Evolutionary conservation across 805 yeast genomes (phyloP).

Genomic region (Starmerella vaccinii): DNA sequence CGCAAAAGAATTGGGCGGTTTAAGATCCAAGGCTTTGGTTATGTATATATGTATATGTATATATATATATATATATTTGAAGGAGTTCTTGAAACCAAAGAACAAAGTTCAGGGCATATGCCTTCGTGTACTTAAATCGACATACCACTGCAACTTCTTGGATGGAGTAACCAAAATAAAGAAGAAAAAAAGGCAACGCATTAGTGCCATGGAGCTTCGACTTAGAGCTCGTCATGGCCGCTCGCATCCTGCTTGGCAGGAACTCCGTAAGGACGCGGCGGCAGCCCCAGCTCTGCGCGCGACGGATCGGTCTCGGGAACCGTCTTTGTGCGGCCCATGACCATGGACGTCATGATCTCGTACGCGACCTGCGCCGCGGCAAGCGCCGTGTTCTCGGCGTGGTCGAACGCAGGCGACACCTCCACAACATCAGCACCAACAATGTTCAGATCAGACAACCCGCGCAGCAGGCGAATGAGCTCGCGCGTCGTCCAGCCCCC

Average conservation of each 20-base stretch:
- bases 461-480: constrained; percentile 47
- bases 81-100: not conserved
- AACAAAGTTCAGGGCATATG: too few species aligned
- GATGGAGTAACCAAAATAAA: too few species aligned
- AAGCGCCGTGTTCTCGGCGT: constrained; percentile 50
- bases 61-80: not conserved
- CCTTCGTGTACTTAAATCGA: too few species aligned
- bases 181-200: too few species aligned
- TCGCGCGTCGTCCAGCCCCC: constrained; percentile 69
- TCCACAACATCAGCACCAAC: constrained; percentile 75
- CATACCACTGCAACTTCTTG: too few species aligned
- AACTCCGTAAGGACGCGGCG: constrained; percentile 12
- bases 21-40: too few species aligned
- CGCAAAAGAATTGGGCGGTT: too few species aligned
- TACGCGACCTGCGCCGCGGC: constrained; percentile 58
- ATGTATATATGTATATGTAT: not conserved
- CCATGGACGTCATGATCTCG: constrained; percentile 67
- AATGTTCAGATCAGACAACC: constrained; percentile 47
- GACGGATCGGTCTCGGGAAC: constrained; percentile 25
- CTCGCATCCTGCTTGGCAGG: not conserved
- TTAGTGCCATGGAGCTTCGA: too few species aligned
- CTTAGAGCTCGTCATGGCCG: constrained; percentile 20
- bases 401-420: constrained; percentile 56
- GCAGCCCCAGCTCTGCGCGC: constrained; percentile 18
- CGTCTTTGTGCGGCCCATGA: constrained; percentile 35